Base-by-base conservation (phyloP, 306 rosid genomes). In the Dryas octopetala region DNA sequence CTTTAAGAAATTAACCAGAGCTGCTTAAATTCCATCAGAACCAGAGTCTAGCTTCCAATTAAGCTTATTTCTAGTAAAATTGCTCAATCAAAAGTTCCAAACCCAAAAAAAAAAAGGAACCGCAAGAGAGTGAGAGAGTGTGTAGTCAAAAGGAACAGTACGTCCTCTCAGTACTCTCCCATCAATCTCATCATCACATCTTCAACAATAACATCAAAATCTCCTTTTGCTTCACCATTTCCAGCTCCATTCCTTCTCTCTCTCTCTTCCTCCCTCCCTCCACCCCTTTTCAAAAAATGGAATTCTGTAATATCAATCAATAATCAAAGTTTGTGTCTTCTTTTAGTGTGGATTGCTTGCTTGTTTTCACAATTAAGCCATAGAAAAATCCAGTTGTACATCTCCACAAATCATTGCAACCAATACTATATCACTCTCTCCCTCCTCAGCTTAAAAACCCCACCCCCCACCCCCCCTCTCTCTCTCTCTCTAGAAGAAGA, bases 171-270 rank as follows among this genome's bases (percentile, higher is more conserved):
- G 81, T 66, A 49, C 77, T 85, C 83, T 83, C 76, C 78, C 84
- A 82, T 82, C 92, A 88, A 78, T 90, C 97, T 90, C 84, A 76
- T 89, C 93, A 78, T 26, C 86, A 64, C 17, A 19, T 65, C 17
- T 32, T 74, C 62, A 26, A 53, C 51, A 28, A 7, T 15, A 70
- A 66, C 76, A 76, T 52, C 63, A 54, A 66, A 76, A 41, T 75
- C 77, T 73, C 66, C 76, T 67, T 70, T 58, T 79, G 82, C 85
- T 79, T 85, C 88, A 62, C 80, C 84, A 81, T 80, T 81, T 86
- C 50, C 84, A 81, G 79, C 59, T 69, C 52, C 71, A 26, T 50
- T 73, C 62, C 63, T 16, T 69, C 10, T 19, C 74, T 50, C 65
- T 71, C 17, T 9, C 40, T 72, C 55, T 68, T 70, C 16, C 63